Base-by-base conservation (phyloP, 352 stramenopile species). In the Thalassiosira pacifica region DNA sequence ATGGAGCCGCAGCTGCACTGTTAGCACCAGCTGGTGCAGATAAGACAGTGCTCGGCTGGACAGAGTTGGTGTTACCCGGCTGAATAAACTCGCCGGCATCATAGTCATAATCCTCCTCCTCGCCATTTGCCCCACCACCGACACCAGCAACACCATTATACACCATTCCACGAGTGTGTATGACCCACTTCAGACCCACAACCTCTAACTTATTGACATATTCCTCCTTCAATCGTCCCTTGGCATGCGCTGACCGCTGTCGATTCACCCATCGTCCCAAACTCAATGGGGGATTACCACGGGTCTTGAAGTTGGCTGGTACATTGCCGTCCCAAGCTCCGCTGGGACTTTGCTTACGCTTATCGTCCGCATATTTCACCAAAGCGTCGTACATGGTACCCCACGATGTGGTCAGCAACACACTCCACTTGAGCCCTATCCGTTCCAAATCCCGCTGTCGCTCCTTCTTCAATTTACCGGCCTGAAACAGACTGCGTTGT, bases 321-420 rank as follows among this genome's bases (percentile, higher is more conserved):
- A 94, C 90, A 57, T 95, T 93, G 19, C 91, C 91, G 81, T 95
- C 91, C 91, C 91, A 95, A n/a, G n/a, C n/a, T 71, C 66, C 69
- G 63, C 86, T 63, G 27, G 59, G 16, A 63, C 85, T 87, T 29
- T 87, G 77, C 6, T 73, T 85, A 32, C 88, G 74, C 40, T 72
- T 81, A 31, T 88, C 75, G 60, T 86, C 66, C 3, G 89, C 79
- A 69, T 93, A 95, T 32, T 87, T 61, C 4, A 59, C 76, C 16
- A 95, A 82, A 65, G 80, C 83, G 26, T 94, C 88, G 63, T 83
- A 95, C 91, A 95, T 95, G 22, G 73, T 89, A 40, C 90, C 70
- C 91, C 91, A 95, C 31, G 91, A 90, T 59, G 85, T 90, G 55
- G 84, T 93, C 22, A 87, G 82, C 45, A 95, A 63, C 74, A 95